These are phyloP conservation scores for Clavariopsis aquatica DNA, from an alignment of 495 filamentous ascomycete genomes.

Conservation along the genomic window DNA sequence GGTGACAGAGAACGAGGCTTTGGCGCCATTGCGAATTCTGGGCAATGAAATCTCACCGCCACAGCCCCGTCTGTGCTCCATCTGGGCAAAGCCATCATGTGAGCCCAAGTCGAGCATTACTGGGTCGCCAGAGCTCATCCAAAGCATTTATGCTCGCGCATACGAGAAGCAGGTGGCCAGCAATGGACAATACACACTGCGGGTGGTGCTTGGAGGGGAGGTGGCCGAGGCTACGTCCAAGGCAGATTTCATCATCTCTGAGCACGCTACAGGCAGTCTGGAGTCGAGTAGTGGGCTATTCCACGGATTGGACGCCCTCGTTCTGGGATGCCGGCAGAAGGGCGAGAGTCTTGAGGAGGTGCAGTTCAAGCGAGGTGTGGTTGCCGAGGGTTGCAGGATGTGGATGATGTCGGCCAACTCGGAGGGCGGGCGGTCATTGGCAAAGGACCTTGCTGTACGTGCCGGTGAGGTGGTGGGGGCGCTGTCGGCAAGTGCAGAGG, in stretches of 20 bases:
- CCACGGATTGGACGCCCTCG: conserved; percentile 21
- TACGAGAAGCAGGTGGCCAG: conserved; percentile 31
- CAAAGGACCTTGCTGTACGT: conserved; percentile 29
- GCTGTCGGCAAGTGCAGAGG: neutral
- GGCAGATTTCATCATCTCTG: conserved; percentile 22
- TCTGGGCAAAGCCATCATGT: conserved; percentile 24
- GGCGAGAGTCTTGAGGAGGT: conserved; percentile 33
- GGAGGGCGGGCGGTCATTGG: conserved; percentile 29
- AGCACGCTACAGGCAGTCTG: neutral
- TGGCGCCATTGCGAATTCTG: conserved; percentile 17
- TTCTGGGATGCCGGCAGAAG: conserved; percentile 31
- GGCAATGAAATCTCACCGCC: conserved; percentile 4
- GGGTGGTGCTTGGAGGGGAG: conserved; percentile 11
- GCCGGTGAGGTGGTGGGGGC: conserved; percentile 27
- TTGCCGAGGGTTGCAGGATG: conserved; percentile 23
- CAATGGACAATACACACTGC: conserved; percentile 20
- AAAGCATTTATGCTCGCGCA: conserved; percentile 20
- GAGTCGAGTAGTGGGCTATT: conserved; percentile 15
- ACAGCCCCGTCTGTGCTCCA: conserved; percentile 20
- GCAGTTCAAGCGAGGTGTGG: conserved; percentile 32
- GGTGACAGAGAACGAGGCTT: conserved; percentile 20
- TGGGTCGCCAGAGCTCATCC: conserved; percentile 18
- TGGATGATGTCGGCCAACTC: conserved; percentile 31
- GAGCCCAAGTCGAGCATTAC: neutral
- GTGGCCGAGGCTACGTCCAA: neutral